These are phyloP conservation scores for Fusarium luffae DNA, from an alignment of 2,329 filamentous ascomycete genomes.

Conservation along the genomic window DNA sequence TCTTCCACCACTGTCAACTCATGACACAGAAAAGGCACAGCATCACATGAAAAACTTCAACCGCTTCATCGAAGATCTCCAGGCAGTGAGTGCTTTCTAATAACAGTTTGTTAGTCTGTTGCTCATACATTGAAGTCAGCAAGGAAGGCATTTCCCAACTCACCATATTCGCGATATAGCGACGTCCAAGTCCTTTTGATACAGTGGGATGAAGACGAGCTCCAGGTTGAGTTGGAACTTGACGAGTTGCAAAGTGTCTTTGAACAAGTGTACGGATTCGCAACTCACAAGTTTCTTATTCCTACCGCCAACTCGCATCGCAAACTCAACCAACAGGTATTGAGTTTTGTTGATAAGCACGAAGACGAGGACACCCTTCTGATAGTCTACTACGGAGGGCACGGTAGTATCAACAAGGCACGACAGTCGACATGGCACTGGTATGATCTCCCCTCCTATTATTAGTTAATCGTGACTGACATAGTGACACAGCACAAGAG, in stretches of 20 bases:
- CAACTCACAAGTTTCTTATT: constrained; percentile 40
- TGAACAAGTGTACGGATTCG: constrained; percentile 36
- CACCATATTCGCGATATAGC: constrained; percentile 42
- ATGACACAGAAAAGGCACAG: constrained; percentile 44
- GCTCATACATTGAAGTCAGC: constrained; percentile 35
- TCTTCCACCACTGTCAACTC: constrained; percentile 38
- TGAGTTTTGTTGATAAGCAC: constrained; percentile 43
- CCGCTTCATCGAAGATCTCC: constrained; percentile 39
- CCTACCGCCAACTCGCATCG: constrained; percentile 43
- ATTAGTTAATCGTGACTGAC: constrained; percentile 18
- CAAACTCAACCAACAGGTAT: constrained; percentile 39
- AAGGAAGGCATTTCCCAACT: constrained; percentile 43
- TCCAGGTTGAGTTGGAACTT: constrained; percentile 42
- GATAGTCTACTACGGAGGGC: constrained; percentile 44
- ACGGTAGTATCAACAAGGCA: constrained; percentile 43
- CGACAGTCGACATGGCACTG: constrained; percentile 45
- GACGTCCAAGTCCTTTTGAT: constrained; percentile 44
- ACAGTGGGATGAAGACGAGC: constrained; percentile 45
- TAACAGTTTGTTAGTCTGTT: not conserved
- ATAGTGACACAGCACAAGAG: constrained; percentile 34
- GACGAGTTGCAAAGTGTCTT: constrained; percentile 39
- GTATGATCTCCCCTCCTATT: constrained; percentile 14
- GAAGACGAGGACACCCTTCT: constrained; percentile 44
- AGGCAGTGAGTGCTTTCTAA: constrained; percentile 22
- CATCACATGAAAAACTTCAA: constrained; percentile 43